Base-by-base conservation (phyloP, 2,329 filamentous ascomycete species). In the Leptographium galeiforme region DNA sequence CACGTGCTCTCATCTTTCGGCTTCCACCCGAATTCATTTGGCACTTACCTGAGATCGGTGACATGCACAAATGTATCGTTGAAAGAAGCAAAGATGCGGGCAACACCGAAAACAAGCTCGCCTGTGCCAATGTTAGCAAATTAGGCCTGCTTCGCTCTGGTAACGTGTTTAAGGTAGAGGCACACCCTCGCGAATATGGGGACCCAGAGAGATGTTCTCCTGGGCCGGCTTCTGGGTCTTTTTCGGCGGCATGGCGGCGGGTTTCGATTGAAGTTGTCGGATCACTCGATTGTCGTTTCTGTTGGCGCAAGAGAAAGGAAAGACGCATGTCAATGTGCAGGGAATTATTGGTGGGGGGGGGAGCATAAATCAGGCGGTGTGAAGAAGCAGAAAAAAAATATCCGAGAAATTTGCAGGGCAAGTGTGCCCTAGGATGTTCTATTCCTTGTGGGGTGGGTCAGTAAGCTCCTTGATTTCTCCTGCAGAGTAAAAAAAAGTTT, bases 141-240 rank as follows among this genome's bases (percentile, higher is more conserved):
- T 41, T 32, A 7, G 4, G 4, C 11, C 4, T 18, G 53, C 52
- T 53, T 53, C 51, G 53, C 63, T 43, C 32, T 34, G 13, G 41
- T 16, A 48, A 8, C 18, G 4, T 5, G 25, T 4, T 1, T 30
- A 2, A 11, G 4, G 8, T 34, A 19, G 34, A 8, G n/a, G 70
- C 82, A 70, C 72, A 91, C 89, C 90, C 81, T 96, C 91, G 71
- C 90, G 86, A 78, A 90, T 87, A 75, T 95, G 88, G 71, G 93
- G 93, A 68, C 93, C 93, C 68, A 97, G 84, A 75, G 87, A 90
- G 81, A 98, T 93, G 79, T 98, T 98, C 85, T 97, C 93, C 79
- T 91, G 84, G 67, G 82, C 80, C 68, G 87, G 83, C 71, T 85
- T 81, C 68, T 82, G 76, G 73, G 84, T 84, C 81, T 91, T 90